A percentile compares a stretch with the other conserved stretches of the same genome.
Conservation (phyloP, 2,329 filamentous ascomycete species). For the Atkinsonella texensis region DNA sequence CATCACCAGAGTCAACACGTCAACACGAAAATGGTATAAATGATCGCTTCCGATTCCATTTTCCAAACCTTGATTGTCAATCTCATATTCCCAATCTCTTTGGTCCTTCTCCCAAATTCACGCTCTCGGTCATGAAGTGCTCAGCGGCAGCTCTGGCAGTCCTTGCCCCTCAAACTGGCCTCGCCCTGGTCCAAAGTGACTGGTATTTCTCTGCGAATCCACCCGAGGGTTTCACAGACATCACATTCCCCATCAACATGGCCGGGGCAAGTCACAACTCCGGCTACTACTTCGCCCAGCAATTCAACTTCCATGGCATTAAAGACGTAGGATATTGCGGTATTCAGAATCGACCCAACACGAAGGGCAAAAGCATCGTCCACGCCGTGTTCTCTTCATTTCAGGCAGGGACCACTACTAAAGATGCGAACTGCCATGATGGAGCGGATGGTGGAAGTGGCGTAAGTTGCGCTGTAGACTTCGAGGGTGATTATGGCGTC, state of each 20-base stretch:
- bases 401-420: slow-evolving; percentile 8
- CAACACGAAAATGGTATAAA: too few species aligned
- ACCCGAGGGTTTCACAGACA: slow-evolving; percentile 8
- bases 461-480: slow-evolving; percentile 12
- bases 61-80: too few species aligned
- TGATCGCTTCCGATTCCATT: too few species aligned
- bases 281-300: slow-evolving; percentile 15
- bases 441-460: slow-evolving; percentile 16
- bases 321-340: slow-evolving; percentile 10
- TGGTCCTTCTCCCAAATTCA: neutral
- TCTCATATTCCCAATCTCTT: too few species aligned
- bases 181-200: slow-evolving; percentile 1
- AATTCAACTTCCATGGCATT: slow-evolving; percentile 9
- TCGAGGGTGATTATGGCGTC: slow-evolving; percentile 9
- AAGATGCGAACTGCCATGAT: slow-evolving; percentile 11
- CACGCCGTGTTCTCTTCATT: slow-evolving; percentile 14
- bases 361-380: slow-evolving; percentile 7
- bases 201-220: slow-evolving; percentile 5
- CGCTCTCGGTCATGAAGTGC: slow-evolving; percentile 2
- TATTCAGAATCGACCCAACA: slow-evolving; percentile 10
- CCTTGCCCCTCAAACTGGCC: slow-evolving; percentile 1
- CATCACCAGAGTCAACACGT: too few species aligned
- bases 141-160: neutral
- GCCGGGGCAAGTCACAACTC: slow-evolving; percentile 8
- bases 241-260: slow-evolving; percentile 14